These are phyloP conservation scores for Tolypocladium ovalisporum DNA, from an alignment of 2,329 filamentous ascomycete species.

Conservation along the genomic window DNA sequence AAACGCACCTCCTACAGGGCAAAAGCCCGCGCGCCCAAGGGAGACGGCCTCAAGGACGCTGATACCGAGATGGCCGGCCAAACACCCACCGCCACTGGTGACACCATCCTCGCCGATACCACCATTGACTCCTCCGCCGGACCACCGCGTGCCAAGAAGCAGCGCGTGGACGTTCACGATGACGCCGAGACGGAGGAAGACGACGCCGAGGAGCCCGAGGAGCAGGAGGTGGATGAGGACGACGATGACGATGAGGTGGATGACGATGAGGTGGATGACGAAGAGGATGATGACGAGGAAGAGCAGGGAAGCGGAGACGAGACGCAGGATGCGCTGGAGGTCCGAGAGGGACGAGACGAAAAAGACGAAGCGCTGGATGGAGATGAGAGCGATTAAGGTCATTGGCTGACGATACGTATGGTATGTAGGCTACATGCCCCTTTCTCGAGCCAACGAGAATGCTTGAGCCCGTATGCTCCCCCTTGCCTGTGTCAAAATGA, in stretches of 20 bases:
- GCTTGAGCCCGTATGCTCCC: not conserved
- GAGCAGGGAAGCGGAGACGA: conserved; percentile 42
- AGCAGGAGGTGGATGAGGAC: conserved; percentile 28
- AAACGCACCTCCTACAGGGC: conserved; percentile 65
- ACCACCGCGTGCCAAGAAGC: conserved; percentile 28
- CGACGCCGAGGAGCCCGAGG: conserved; percentile 36
- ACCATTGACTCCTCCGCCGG: conserved; percentile 19
- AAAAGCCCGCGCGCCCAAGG: conserved; percentile 56
- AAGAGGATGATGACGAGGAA: conserved; percentile 36
- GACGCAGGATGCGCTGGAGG: conserved; percentile 42
- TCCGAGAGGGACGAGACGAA: conserved; percentile 33
- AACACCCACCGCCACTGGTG: conserved; percentile 12
- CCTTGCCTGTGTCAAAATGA: too few relatives aligned
- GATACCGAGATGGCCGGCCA: conserved; percentile 27
- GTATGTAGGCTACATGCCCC: not conserved
- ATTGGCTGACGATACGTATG: not conserved
- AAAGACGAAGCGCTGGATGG: conserved; percentile 54
- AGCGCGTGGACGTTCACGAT: conserved; percentile 27
- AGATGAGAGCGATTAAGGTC: conserved; percentile 44
- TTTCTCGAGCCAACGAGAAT: not conserved
- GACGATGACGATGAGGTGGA: conserved; percentile 31
- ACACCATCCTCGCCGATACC: conserved; percentile 20
- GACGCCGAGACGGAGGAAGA: conserved; percentile 28
- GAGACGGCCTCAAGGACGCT: conserved; percentile 13
- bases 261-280: conserved; percentile 31